phyloP scores from a whole-genome alignment of 2,329 filamentous ascomycete genomes.

The Fusarium redolens region DNA sequence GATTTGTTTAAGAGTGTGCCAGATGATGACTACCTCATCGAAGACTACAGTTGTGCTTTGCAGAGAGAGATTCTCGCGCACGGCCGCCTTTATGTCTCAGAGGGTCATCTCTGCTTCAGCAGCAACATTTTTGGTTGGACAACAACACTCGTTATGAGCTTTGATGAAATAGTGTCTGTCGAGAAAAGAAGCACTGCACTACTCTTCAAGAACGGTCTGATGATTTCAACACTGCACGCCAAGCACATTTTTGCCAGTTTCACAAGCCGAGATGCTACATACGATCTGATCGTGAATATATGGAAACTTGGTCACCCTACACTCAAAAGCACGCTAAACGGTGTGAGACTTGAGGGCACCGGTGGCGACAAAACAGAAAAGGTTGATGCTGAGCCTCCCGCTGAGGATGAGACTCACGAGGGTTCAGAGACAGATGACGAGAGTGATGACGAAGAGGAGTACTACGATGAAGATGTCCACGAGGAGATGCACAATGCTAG shows the following conservation, averaged over 20 bases:
- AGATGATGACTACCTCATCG: slow-evolving; percentile 97
- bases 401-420: slow-evolving; percentile 59
- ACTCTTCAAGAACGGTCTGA: slow-evolving; percentile 96
- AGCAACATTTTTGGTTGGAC: slow-evolving; percentile 99
- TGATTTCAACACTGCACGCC: slow-evolving; percentile 94
- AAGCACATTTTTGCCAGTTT: slow-evolving; percentile 97
- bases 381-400: slow-evolving; percentile 63
- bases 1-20: slow-evolving; percentile 94
- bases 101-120: slow-evolving; percentile 97
- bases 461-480: slow-evolving; percentile 78
- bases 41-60: slow-evolving; percentile 96
- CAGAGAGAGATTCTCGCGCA: slow-evolving; percentile 96
- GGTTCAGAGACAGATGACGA: slow-evolving; percentile 67
- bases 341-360: slow-evolving; percentile 82
- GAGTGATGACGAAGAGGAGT: slow-evolving; percentile 71
- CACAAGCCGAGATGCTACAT: slow-evolving; percentile 92
- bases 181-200: slow-evolving; percentile 97
- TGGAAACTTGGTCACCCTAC: slow-evolving; percentile 98
- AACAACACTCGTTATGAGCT: slow-evolving; percentile 96
- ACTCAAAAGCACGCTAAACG: slow-evolving; percentile 89
- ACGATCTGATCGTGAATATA: slow-evolving; percentile 96
- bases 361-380: slow-evolving; percentile 95
- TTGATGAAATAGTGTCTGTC: slow-evolving; percentile 96
- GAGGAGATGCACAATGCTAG: slow-evolving; percentile 84
- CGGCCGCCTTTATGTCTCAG: slow-evolving; percentile 93